Evolutionary conservation across 139 green algal genomes (phyloP).

Genomic region (Ulvella scutata): DNA sequence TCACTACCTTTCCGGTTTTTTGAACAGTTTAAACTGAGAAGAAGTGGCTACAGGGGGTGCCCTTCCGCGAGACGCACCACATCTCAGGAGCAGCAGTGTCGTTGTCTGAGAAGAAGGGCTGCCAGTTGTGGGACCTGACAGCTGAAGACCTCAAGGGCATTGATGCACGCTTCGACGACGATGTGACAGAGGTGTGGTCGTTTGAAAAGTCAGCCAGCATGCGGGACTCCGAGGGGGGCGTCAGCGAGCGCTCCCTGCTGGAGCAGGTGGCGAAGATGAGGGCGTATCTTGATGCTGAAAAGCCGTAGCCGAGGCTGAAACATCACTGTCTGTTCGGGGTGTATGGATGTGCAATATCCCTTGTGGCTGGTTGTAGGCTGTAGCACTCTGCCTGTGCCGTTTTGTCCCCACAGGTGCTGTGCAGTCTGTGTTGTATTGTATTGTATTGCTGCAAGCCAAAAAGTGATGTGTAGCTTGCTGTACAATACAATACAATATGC

Average conservation of each 20-base stretch:
- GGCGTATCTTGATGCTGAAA: slow-evolving; percentile 41
- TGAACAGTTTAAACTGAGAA: too few relatives aligned
- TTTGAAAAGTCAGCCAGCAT: slow-evolving; percentile 70
- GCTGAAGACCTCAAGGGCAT: slow-evolving; percentile 64
- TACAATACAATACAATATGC: too few relatives aligned
- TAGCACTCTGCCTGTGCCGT: too few relatives aligned
- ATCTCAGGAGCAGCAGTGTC: slow-evolving; percentile 80
- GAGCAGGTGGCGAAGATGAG: slow-evolving; percentile 72
- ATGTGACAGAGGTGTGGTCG: slow-evolving; percentile 77
- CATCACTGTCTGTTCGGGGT: too few relatives aligned
- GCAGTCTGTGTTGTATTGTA: too few relatives aligned
- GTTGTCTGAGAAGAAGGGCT: slow-evolving; percentile 70
- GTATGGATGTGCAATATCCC: too few relatives aligned
- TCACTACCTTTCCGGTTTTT: too few relatives aligned
- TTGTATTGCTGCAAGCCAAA: too few relatives aligned
- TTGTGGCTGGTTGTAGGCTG: too few relatives aligned
- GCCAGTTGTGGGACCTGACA: slow-evolving; percentile 54
- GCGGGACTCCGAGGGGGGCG: slow-evolving; percentile 85
- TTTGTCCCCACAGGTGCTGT: too few relatives aligned
- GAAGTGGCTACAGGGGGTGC: slow-evolving; percentile 46
- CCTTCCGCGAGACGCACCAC: slow-evolving; percentile 92
- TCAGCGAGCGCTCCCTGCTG: slow-evolving; percentile 63
- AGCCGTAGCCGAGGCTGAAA: too few relatives aligned
- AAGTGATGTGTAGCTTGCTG: too few relatives aligned
- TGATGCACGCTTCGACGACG: slow-evolving; percentile 72